Percentiles rank a stretch among this genome's conserved stretches.
Evolutionary conservation across 352 stramenopile species (phyloP).

Genomic region (Peronospora tabacina): DNA sequence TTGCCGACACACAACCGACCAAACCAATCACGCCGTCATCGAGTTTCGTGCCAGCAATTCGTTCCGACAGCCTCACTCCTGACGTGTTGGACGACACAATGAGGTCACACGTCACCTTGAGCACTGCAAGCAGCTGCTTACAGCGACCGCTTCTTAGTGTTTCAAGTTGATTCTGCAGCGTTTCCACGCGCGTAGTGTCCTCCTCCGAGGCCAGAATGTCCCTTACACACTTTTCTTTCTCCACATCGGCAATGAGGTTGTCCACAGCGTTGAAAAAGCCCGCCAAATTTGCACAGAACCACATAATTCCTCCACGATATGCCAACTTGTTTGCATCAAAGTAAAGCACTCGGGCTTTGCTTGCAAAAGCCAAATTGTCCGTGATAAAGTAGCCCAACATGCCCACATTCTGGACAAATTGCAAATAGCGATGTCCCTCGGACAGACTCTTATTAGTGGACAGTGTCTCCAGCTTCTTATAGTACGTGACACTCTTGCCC

Average conservation of each 20-base stretch:
- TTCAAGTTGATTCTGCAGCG: constrained; percentile 54
- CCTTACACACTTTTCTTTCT: constrained; percentile 73
- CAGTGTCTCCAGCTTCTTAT: constrained; percentile 62
- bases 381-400: constrained; percentile 85
- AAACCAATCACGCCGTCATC: constrained; percentile 80
- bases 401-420: constrained; percentile 71
- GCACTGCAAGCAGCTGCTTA: constrained; percentile 75
- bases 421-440: constrained; percentile 48
- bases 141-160: constrained; percentile 46
- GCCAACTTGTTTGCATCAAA: constrained; percentile 58
- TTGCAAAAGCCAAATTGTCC: constrained; percentile 81
- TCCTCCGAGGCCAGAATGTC: constrained; percentile 68
- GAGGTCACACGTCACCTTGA: constrained; percentile 83
- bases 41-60: constrained; percentile 69
- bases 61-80: constrained; percentile 66
- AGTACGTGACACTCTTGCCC: constrained; percentile 76
- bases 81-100: constrained; percentile 83
- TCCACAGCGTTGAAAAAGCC: constrained; percentile 68
- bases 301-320: constrained; percentile 66
- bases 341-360: constrained; percentile 63
- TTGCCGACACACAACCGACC: constrained; percentile 70
- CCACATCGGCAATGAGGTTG: constrained; percentile 63
- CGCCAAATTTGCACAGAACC: constrained; percentile 80
- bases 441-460: constrained; percentile 48
- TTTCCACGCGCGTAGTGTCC: constrained; percentile 42